These are phyloP conservation scores for Dendrobium officinale DNA, from an alignment of 106 monocot genomes.

Conservation along the genomic window DNA sequence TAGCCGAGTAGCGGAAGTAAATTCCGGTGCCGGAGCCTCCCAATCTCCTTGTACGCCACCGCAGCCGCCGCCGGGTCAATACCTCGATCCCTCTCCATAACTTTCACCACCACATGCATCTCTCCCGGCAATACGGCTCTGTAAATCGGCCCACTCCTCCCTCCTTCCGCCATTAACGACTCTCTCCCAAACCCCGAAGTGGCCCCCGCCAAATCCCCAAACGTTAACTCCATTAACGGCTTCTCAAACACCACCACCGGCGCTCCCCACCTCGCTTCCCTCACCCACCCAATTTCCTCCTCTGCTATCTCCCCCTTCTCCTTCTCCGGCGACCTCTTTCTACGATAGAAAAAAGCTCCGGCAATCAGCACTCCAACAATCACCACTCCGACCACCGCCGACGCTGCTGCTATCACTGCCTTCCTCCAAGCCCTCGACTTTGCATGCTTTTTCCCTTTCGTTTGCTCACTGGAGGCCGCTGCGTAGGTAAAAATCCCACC, in stretches of 20 bases:
- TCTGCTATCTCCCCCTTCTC: conserved; percentile 11
- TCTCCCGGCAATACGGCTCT: conserved; percentile 65
- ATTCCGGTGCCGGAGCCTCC: conserved; percentile 56
- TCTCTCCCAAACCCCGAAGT: conserved; percentile 79
- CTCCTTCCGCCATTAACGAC: conserved; percentile 61
- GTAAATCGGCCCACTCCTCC: conserved; percentile 54
- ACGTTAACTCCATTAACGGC: conserved; percentile 76
- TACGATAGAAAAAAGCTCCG: not conserved
- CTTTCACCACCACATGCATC: conserved; percentile 69
- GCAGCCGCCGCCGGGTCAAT: conserved; percentile 24
- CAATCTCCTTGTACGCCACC: conserved; percentile 38
- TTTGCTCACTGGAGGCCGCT: not conserved
- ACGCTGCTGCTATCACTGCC: not conserved
- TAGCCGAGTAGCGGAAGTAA: conserved; percentile 81
- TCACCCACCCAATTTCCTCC: conserved; percentile 35
- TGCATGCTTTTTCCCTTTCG: not conserved
- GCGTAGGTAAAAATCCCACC: conserved; percentile 21
- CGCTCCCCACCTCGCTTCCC: conserved; percentile 35
- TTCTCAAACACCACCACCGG: conserved; percentile 80
- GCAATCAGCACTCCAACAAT: not conserved
- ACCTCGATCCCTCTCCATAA: conserved; percentile 29
- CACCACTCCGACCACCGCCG: not conserved
- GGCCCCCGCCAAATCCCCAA: conserved; percentile 56
- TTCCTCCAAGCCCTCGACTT: not conserved
- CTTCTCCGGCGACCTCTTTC: conserved; percentile 7